These are phyloP conservation scores for Eleusine coracana DNA, from an alignment of 176 grass and related monocot species.

Conservation along the genomic window DNA sequence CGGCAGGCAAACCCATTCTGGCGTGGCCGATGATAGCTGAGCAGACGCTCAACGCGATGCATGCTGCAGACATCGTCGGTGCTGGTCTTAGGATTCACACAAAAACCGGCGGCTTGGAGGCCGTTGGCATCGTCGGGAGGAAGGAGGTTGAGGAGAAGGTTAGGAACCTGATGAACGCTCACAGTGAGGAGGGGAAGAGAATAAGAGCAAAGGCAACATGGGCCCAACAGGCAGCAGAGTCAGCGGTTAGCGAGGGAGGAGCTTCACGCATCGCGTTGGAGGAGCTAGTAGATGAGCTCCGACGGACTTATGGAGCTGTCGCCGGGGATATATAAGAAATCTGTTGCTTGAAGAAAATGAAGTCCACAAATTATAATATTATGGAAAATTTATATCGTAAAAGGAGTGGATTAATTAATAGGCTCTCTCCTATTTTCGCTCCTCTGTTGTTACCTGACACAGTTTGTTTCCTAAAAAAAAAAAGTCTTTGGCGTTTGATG, in stretches of 20 bases:
- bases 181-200: slow-evolving; percentile 18
- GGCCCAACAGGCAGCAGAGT: slow-evolving; percentile 16
- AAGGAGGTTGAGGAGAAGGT: slow-evolving; percentile 51
- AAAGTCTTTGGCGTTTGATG: too few relatives aligned
- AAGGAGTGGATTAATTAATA: too few relatives aligned
- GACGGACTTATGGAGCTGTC: not conserved
- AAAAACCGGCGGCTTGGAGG: not conserved
- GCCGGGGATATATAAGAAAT: too few relatives aligned
- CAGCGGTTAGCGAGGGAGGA: slow-evolving; percentile 47
- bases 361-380: too few relatives aligned
- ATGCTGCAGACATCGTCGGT: slow-evolving; percentile 54
- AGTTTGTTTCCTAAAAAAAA: too few relatives aligned
- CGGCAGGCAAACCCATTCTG: slow-evolving; percentile 55
- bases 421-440: too few relatives aligned
- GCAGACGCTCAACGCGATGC: slow-evolving; percentile 59
- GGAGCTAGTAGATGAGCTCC: slow-evolving; percentile 47
- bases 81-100: slow-evolving; percentile 29
- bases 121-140: slow-evolving; percentile 1
- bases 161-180: slow-evolving; percentile 30
- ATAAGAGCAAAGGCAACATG: not conserved
- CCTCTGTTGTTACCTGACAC: too few relatives aligned
- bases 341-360: too few relatives aligned
- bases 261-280: slow-evolving; percentile 31
- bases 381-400: too few relatives aligned
- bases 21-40: slow-evolving; percentile 71